These are phyloP conservation scores for Apiospora arundinis DNA, from an alignment of 2,329 filamentous ascomycete genomes.

Conservation along the genomic window DNA sequence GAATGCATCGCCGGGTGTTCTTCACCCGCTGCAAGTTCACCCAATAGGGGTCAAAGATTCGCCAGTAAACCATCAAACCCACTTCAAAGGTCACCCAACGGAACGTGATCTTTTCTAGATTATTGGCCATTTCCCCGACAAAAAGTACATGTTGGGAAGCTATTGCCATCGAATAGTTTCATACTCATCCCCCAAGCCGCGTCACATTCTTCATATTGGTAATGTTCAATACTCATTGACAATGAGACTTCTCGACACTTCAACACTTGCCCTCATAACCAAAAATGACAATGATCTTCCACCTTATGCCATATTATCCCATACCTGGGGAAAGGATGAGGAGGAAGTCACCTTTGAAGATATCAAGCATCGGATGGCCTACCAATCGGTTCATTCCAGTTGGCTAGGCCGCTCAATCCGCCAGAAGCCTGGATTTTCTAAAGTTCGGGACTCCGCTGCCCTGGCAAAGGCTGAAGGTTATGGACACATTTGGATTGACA, in stretches of 20 bases:
- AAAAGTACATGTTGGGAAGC: too few species aligned
- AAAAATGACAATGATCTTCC: background rate
- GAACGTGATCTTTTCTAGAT: background rate
- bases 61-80: too few species aligned
- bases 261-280: background rate
- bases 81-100: background rate
- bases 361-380: background rate
- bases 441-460: background rate
- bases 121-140: too few species aligned
- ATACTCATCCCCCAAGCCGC: too few species aligned
- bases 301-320: background rate
- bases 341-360: background rate
- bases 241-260: background rate
- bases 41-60: background rate
- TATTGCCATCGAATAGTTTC: too few species aligned
- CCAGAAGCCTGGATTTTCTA: background rate
- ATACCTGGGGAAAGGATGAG: background rate
- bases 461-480: background rate
- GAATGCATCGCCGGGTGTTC: background rate
- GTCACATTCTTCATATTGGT: too few species aligned
- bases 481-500: background rate
- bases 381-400: background rate
- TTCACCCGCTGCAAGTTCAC: background rate
- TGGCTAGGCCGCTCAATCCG: background rate
- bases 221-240: background rate